These are phyloP conservation scores for Microcos paniculata DNA, from an alignment of 345 rosid species.

Conservation along the genomic window DNA sequence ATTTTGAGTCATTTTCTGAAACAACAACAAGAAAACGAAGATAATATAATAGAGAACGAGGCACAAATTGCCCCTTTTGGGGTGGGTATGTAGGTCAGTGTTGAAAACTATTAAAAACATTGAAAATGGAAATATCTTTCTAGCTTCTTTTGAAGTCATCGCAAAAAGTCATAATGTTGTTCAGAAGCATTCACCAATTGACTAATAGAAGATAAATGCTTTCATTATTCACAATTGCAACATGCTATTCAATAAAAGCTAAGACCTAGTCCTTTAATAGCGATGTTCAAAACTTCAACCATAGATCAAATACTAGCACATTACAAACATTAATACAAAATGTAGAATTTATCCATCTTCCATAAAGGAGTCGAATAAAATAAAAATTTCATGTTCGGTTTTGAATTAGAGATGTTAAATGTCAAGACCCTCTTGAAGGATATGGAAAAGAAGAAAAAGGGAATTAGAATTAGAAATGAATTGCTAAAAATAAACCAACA, in stretches of 20 bases:
- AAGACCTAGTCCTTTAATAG: background rate
- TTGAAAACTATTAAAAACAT: background rate
- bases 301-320: background rate
- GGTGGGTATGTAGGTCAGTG: background rate
- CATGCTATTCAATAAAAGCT: background rate
- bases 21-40: background rate
- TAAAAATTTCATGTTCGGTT: too few species aligned
- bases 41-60: background rate
- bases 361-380: too few species aligned
- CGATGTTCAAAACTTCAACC: background rate
- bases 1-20: background rate
- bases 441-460: background rate
- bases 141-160: background rate
- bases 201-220: background rate
- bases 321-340: conserved; percentile 20
- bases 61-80: background rate
- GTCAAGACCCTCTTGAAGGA: background rate
- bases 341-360: too few species aligned
- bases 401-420: too few species aligned
- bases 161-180: background rate
- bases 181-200: background rate
- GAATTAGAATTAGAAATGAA: background rate
- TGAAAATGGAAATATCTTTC: background rate
- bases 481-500: background rate
- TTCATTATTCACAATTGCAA: background rate